Base-by-base conservation (phyloP, 257 asterid species). In the Rehmannia glutinosa region DNA sequence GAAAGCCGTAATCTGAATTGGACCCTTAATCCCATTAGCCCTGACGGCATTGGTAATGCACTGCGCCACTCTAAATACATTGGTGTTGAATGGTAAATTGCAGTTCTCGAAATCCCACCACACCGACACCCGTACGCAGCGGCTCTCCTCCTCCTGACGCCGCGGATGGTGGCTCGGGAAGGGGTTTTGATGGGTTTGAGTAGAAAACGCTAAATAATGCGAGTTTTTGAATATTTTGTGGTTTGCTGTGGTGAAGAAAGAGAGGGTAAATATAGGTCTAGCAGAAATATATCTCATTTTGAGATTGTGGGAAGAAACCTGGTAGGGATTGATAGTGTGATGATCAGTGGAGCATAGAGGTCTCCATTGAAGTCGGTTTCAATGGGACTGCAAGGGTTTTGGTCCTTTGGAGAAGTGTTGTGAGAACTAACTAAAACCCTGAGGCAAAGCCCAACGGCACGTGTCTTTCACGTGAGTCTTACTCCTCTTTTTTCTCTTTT, bases 71-170 rank as follows among this genome's bases (percentile, higher is more conserved):
- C 73, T 78, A 41, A 76, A 86, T 1, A 83, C 97, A 62, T 82
- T 90, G 6, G 72, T 64, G 64, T 83, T 81, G 20, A 47, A 45
- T 11, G 97, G 97, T 16, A 89, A 66, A 21, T 70, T 17, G 45
- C 98, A 93, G 64, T 90, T 93, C 81, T 93, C 98, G 56, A 93
- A 87, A 75, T 93, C 98, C 98, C 98, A 93, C 98, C 97, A 93
- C 33, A 93, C 98, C 1, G 98, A 90, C 1, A 93, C 95, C 74
- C 89, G 83, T 35, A 90, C 95, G 55, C 54, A 65, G 57, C 96
- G 89, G 64, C 89, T 78, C 73, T 84, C 94, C 35, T 90, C 97
- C 68, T 84, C 96, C 30, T 75, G 85, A 25, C 94, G 86, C 49
- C 95, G 83, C 20, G 69, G 66, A 9, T 72, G 49, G 80, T 78